Conservation (phyloP, 768 basidiomycete genomes). For the Lactifluus echinatus region DNA sequence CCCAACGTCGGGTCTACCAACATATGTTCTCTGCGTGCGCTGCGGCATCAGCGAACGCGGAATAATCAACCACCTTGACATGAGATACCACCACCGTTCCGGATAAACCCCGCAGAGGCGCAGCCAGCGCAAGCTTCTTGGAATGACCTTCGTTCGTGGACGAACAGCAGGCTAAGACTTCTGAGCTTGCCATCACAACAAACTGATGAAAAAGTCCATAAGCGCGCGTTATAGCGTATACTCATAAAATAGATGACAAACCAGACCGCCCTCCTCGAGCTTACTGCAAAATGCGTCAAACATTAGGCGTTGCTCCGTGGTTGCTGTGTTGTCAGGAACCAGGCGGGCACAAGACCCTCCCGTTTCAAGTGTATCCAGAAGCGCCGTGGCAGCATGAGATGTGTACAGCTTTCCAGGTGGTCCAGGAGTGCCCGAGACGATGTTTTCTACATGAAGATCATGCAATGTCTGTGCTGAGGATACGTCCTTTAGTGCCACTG, state of each 20-base stretch:
- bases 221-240: neutral
- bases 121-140: constrained; percentile 11
- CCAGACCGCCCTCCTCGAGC: constrained; percentile 16
- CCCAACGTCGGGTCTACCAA: constrained; percentile 26
- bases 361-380: constrained; percentile 19
- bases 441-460: neutral
- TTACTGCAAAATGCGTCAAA: constrained; percentile 14
- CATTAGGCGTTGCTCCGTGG: neutral
- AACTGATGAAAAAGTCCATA: constrained; percentile 7
- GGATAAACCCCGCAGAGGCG: constrained; percentile 9
- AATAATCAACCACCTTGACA: constrained; percentile 15
- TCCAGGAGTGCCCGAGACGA: constrained; percentile 11
- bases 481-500: constrained; percentile 18
- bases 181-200: constrained; percentile 16
- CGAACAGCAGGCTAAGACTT: constrained; percentile 17
- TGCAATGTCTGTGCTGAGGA: neutral
- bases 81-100: constrained; percentile 20
- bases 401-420: constrained; percentile 23
- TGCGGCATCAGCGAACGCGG: constrained; percentile 18
- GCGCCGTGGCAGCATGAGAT: constrained; percentile 8
- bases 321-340: constrained; percentile 12
- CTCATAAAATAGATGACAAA: neutral
- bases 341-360: constrained; percentile 21
- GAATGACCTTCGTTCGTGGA: constrained; percentile 14
- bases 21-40: constrained; percentile 33